These are phyloP conservation scores for Truncatella angustata DNA, from an alignment of 2,329 filamentous ascomycete genomes.

Conservation along the genomic window DNA sequence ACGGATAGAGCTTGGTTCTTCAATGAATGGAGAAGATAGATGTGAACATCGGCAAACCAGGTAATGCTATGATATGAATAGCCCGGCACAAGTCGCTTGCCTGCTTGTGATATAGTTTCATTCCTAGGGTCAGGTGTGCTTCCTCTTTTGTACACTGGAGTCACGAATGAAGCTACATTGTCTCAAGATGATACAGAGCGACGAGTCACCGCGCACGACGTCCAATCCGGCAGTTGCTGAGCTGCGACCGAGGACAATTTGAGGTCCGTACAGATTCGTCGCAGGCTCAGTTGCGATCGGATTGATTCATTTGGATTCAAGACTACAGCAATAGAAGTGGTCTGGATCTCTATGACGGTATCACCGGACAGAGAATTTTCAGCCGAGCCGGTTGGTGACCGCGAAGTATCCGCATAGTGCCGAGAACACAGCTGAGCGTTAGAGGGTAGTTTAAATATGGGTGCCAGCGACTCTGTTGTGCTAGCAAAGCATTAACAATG, in stretches of 20 bases:
- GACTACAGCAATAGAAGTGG: no score
- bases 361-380: no score
- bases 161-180: background rate
- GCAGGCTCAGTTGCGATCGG: no score
- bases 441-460: background rate
- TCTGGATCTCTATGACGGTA: no score
- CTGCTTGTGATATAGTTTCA: no score
- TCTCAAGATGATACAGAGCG: slow-evolving; percentile 7
- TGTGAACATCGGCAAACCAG: background rate
- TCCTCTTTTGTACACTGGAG: background rate
- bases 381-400: background rate
- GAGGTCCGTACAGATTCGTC: no score
- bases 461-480: background rate
- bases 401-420: background rate
- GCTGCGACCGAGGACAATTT: background rate
- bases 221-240: slow-evolving; percentile 2
- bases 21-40: background rate
- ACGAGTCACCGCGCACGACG: slow-evolving; percentile 1
- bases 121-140: no score
- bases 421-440: background rate
- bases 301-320: no score
- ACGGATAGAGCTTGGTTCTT: background rate
- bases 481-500: background rate
- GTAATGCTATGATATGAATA: no score
- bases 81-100: background rate